These are phyloP conservation scores for Petrea volubilis DNA, from an alignment of 257 asterid species.

Conservation along the genomic window DNA sequence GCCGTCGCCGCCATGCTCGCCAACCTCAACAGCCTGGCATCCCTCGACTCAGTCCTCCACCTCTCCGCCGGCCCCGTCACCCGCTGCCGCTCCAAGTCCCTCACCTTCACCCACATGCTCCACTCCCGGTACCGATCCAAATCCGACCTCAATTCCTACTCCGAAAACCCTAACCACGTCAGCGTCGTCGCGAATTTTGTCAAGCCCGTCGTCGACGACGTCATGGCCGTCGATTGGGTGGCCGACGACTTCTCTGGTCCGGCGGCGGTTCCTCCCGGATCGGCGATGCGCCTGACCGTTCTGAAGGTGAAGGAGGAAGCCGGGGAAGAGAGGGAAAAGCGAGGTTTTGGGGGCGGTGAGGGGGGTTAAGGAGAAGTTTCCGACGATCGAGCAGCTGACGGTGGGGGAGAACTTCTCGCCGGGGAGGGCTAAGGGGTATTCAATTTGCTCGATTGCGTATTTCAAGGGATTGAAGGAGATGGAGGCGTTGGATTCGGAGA, in stretches of 20 bases:
- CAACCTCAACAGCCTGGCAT: constrained; percentile 61
- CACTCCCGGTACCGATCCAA: constrained; percentile 76
- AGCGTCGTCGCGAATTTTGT: constrained; percentile 44
- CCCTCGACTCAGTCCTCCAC: constrained; percentile 73
- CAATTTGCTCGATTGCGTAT: constrained; percentile 73
- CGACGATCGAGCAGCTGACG: constrained; percentile 54
- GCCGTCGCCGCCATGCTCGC: constrained; percentile 63
- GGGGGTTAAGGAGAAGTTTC: constrained; percentile 51
- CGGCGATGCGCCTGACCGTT: constrained; percentile 51
- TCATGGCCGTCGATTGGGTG: constrained; percentile 78
- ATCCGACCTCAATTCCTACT: constrained; percentile 54
- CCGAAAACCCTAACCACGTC: constrained; percentile 56
- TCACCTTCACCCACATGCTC: constrained; percentile 85
- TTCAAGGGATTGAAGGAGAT: constrained; percentile 53
- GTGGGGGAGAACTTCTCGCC: constrained; percentile 85
- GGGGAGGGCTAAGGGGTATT: constrained; percentile 76
- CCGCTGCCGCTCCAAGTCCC: constrained; percentile 55
- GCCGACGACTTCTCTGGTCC: constrained; percentile 36
- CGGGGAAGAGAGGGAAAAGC: constrained; percentile 46
- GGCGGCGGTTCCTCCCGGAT: constrained; percentile 38
- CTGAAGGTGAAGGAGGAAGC: constrained; percentile 55
- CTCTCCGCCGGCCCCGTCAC: constrained; percentile 72
- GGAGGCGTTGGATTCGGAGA: constrained; percentile 55
- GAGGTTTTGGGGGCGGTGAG: constrained; percentile 47
- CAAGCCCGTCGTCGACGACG: constrained; percentile 48